Percentiles rank a stretch among this genome's conserved stretches.
Conservation (phyloP, 192 early-diverging fungal genomes). For the Entomortierella chlamydospora region DNA sequence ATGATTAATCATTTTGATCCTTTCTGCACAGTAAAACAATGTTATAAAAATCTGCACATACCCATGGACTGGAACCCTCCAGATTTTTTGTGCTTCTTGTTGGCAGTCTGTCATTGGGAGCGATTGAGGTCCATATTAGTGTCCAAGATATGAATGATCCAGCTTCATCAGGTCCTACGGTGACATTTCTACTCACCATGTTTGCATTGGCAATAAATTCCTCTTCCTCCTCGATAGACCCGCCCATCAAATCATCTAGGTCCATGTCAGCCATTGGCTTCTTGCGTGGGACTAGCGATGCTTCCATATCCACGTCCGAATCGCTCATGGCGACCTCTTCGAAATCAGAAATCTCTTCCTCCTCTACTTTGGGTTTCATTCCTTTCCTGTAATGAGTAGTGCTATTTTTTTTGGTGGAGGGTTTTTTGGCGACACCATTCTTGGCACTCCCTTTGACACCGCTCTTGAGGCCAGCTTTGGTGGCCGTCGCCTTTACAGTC, state of each 20-base stretch:
- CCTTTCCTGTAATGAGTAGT: slow-evolving; percentile 41
- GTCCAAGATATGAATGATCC: no score
- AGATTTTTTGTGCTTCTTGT: slow-evolving; percentile 94
- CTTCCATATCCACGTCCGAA: slow-evolving; percentile 52
- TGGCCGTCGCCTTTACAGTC: slow-evolving; percentile 2
- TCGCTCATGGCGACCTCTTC: slow-evolving; percentile 56
- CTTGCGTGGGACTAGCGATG: slow-evolving; percentile 45
- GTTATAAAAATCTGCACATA: slow-evolving; percentile 14
- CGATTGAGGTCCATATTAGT: no score
- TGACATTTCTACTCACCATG: slow-evolving; percentile 22
- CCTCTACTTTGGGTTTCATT: slow-evolving; percentile 28
- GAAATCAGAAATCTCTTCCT: slow-evolving; percentile 48
- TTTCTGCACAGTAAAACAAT: no score
- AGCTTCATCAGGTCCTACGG: background rate
- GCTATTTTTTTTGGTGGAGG: background rate
- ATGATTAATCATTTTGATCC: no score
- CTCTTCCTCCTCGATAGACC: slow-evolving; percentile 33
- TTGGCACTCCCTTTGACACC: slow-evolving; percentile 8
- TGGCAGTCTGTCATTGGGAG: slow-evolving; percentile 64
- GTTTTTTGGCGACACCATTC: background rate
- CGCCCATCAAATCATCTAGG: slow-evolving; percentile 51
- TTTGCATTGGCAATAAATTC: slow-evolving; percentile 52
- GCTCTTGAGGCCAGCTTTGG: slow-evolving; percentile 12
- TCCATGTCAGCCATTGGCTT: slow-evolving; percentile 33
- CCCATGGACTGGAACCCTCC: slow-evolving; percentile 99